Evolutionary conservation across 345 rosid species (phyloP), one percentile per base, ranked within the genome.

Genomic region (Arabidopsis thaliana): DNA sequence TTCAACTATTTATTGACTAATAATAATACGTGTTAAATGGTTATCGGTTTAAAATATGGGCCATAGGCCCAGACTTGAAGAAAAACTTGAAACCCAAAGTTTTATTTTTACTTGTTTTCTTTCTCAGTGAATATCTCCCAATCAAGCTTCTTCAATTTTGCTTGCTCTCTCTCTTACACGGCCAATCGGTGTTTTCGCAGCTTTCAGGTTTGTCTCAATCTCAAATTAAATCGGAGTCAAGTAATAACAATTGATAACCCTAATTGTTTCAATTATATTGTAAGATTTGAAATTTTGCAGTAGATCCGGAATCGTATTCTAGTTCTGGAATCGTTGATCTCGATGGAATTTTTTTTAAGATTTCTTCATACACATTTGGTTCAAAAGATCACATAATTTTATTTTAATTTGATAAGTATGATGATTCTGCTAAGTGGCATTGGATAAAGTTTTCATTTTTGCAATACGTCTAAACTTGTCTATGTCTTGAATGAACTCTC

Each of bases 191-290:
- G 37, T 6, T 58, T 75, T 28, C 30, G 69, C 69, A 59, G 33
- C 56, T 42, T 50, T 51, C 79, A 76, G 75, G 79, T 76, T 69
- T 44, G 75, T 69, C 22, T 60, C 32, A 32, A 69, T 76, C 64
- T 53, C 75, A 40, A 68, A 33, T 1, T 16, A 52, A 23, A 69
- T 76, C 41, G 30, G 37, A 42, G 2, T 51, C 38, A 10, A 14
- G 28, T n/a, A 0, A 13, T 22, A 22, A 6, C 0, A 23, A 46
- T 67, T 40, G 28, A 52, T 41, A 49, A 58, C 51, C 50, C 12
- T 41, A 41, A 32, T 41, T 59, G 33, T 8, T 74, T 49, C 34
- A 14, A 11, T 8, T 46, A 12, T 33, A 14, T 9, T 24, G 67
- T 70, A 24, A 45, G 14, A 58, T 7, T 37, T 56, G 7, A 23